Conservation (phyloP, 768 basidiomycete species). For the Heimioporus sp. region DNA sequence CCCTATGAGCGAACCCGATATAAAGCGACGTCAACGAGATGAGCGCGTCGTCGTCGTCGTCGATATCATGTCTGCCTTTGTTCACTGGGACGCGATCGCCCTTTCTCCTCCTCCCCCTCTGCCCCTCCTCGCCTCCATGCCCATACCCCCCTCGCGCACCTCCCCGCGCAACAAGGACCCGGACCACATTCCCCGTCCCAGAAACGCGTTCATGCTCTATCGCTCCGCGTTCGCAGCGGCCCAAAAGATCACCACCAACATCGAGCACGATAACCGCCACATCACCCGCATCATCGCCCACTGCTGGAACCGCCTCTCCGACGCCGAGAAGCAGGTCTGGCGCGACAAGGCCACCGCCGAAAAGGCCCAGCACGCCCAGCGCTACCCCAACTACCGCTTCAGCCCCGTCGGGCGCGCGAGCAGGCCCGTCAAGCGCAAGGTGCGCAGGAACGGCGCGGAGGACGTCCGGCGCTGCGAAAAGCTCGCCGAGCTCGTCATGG, state of each 20-base stretch:
- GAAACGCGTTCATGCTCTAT: slow-evolving; percentile 55
- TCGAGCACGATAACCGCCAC: slow-evolving; percentile 57
- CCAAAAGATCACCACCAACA: slow-evolving; percentile 43
- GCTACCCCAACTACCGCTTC: slow-evolving; percentile 57
- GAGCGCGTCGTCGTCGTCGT: background rate
- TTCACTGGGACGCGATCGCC: slow-evolving; percentile 7
- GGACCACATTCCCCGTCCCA: slow-evolving; percentile 40
- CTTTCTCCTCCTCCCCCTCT: slow-evolving; percentile 6
- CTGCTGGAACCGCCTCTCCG: slow-evolving; percentile 54
- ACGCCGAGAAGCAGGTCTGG: slow-evolving; percentile 50
- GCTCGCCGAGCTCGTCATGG: slow-evolving; percentile 49
- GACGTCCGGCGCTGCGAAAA: slow-evolving; percentile 49
- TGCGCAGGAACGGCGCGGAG: slow-evolving; percentile 47
- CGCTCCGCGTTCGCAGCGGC: slow-evolving; percentile 58
- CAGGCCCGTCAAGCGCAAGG: slow-evolving; percentile 47
- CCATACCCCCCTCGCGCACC: slow-evolving; percentile 28
- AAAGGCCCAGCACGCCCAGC: slow-evolving; percentile 45
- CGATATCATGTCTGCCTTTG: slow-evolving; percentile 17
- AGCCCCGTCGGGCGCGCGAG: slow-evolving; percentile 42
- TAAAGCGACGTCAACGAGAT: slow-evolving; percentile 21
- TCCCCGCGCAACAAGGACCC: slow-evolving; percentile 33
- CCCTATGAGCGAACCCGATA: slow-evolving; percentile 11
- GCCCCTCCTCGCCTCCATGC: slow-evolving; percentile 28
- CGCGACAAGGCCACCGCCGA: slow-evolving; percentile 49
- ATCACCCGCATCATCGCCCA: slow-evolving; percentile 56